A percentile compares a stretch with the other conserved stretches of the same genome.
These are phyloP conservation scores for Plicaturopsis crispa DNA, from an alignment of 768 basidiomycete genomes.

Conservation along the genomic window DNA sequence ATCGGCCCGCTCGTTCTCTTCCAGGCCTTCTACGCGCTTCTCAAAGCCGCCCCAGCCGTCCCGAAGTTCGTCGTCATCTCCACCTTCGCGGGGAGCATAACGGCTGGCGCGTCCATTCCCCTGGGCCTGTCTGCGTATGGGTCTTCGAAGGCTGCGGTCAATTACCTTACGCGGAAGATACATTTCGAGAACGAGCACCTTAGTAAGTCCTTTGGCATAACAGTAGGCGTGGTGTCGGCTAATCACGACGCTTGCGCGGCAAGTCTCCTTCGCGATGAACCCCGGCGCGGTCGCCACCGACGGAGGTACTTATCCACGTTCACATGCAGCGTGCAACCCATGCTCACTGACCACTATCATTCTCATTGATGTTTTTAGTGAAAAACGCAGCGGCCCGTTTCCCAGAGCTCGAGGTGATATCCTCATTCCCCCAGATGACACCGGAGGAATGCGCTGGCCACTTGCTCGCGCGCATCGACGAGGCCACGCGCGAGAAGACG, in stretches of 20 bases:
- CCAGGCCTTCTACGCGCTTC: conserved; percentile 3
- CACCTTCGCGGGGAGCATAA: neutral
- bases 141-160: conserved; percentile 3
- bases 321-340: too few species aligned
- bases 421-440: neutral
- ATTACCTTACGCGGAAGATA: neutral
- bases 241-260: too few species aligned
- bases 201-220: too few species aligned
- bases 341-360: too few species aligned
- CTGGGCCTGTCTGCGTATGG: neutral
- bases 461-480: conserved; percentile 1
- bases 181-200: neutral
- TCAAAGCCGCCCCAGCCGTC: conserved; percentile 2
- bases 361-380: too few species aligned
- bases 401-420: too few species aligned
- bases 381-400: too few species aligned
- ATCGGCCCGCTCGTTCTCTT: conserved; percentile 4
- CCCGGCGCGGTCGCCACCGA: conserved; percentile 2
- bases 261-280: neutral
- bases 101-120: neutral
- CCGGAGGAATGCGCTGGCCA: neutral
- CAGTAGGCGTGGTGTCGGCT: too few species aligned
- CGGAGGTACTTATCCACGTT: too few species aligned
- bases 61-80: neutral
- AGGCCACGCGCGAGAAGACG: conserved; percentile 1